phyloP scores from a whole-genome alignment of 768 basidiomycete genomes.

The Termitomyces sp. region DNA sequence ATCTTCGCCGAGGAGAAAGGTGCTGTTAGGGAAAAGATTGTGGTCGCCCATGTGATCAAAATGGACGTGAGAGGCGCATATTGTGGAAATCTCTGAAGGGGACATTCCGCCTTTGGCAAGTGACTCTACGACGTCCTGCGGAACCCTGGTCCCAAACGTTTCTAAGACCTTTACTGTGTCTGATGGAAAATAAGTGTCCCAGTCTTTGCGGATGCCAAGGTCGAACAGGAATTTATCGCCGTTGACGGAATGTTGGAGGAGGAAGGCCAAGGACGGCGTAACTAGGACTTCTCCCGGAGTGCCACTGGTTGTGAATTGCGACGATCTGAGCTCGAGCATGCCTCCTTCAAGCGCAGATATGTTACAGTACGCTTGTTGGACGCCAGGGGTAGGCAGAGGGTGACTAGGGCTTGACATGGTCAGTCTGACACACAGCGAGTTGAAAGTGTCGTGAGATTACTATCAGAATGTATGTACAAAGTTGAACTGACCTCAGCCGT shows the following conservation, averaged over 20 bases:
- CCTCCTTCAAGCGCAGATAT: constrained; percentile 59
- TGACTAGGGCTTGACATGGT: constrained; percentile 7
- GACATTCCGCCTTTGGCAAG: constrained; percentile 45
- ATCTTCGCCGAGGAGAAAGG: constrained; percentile 45
- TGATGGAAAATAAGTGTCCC: constrained; percentile 38
- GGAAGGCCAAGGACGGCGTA: constrained; percentile 50
- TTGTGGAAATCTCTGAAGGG: constrained; percentile 38
- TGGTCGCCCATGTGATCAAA: constrained; percentile 54
- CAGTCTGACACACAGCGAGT: not conserved
- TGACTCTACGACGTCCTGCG: constrained; percentile 44
- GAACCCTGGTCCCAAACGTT: constrained; percentile 20
- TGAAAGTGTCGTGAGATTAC: not conserved
- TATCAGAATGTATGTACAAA: not conserved
- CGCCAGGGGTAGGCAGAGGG: constrained; percentile 35
- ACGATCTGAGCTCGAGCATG: constrained; percentile 33
- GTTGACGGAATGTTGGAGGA: constrained; percentile 42
- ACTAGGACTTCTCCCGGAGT: constrained; percentile 23
- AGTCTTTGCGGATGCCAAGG: constrained; percentile 50
- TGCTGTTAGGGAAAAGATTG: constrained; percentile 39
- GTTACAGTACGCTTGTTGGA: constrained; percentile 45
- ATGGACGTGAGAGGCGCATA: constrained; percentile 52
- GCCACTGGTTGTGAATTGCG: constrained; percentile 31
- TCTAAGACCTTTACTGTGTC: constrained; percentile 22
- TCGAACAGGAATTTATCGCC: constrained; percentile 47
- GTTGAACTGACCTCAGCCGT: not conserved